phyloP scores from a whole-genome alignment of 208 protist genomes.

The Acanthamoeba quina region DNA sequence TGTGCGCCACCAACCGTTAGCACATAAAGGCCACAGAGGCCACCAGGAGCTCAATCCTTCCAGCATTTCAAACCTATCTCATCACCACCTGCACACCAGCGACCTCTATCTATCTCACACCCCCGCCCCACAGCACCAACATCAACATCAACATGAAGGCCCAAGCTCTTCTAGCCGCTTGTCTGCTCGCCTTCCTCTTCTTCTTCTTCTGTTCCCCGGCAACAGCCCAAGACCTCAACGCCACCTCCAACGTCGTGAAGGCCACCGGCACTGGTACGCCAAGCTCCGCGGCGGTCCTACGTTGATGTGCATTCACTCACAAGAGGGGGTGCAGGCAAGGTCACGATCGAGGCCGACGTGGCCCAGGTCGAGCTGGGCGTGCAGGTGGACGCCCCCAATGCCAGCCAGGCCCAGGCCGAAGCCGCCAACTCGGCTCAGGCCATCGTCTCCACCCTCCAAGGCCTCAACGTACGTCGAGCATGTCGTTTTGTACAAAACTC shows the following conservation, averaged over 20 bases:
- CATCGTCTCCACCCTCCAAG: constrained; percentile 15
- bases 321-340: neutral
- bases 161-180: neutral
- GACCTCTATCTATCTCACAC: neutral
- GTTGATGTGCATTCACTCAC: neutral
- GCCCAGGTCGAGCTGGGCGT: constrained; percentile 44
- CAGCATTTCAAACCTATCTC: too few relatives aligned
- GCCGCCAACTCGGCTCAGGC: neutral
- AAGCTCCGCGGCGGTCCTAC: too few relatives aligned
- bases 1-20: neutral
- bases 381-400: constrained; percentile 48
- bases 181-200: neutral
- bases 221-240: neutral
- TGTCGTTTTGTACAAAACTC: too few relatives aligned
- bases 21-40: neutral
- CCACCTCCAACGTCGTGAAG: neutral
- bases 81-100: neutral
- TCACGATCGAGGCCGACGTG: neutral
- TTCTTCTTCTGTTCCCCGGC: neutral
- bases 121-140: too few relatives aligned
- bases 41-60: too few relatives aligned
- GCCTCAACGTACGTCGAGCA: neutral
- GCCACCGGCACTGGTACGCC: neutral
- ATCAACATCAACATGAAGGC: neutral
- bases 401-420: constrained; percentile 15